These are phyloP conservation scores for Gryganskiella cystojenkinii DNA, from an alignment of 192 early-diverging fungal genomes.

Conservation along the genomic window DNA sequence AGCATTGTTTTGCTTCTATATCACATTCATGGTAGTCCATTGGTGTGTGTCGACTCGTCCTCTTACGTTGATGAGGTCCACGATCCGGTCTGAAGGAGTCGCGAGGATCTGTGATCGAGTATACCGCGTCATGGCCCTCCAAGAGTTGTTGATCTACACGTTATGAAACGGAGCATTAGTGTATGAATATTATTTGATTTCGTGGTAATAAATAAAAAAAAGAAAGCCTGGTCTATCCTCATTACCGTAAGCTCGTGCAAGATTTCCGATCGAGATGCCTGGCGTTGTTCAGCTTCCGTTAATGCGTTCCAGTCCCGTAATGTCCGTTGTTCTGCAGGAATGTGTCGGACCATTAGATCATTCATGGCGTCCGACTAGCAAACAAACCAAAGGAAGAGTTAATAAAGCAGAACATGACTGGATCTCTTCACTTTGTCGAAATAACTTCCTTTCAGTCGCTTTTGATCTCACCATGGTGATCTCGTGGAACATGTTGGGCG, in stretches of 20 bases:
- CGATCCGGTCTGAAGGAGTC: constrained; percentile 44
- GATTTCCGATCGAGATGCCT: constrained; percentile 45
- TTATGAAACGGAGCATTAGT: too few relatives aligned
- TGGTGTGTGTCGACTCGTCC: too few relatives aligned
- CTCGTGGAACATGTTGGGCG: constrained; percentile 57
- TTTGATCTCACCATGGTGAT: constrained; percentile 62
- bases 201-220: too few relatives aligned
- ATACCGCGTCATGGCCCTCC: constrained; percentile 59
- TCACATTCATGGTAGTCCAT: too few relatives aligned
- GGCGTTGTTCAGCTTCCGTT: constrained; percentile 45
- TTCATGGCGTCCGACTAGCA: constrained; percentile 57
- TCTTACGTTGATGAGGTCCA: constrained; percentile 57
- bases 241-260: constrained; percentile 52
- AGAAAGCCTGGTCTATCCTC: not conserved
- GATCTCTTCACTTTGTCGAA: too few relatives aligned
- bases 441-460: too few relatives aligned
- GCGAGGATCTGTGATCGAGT: constrained; percentile 55
- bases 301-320: constrained; percentile 48
- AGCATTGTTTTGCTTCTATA: too few relatives aligned
- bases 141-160: constrained; percentile 58
- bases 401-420: too few relatives aligned
- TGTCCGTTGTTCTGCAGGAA: constrained; percentile 58
- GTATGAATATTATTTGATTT: not conserved
- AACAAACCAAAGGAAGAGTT: too few relatives aligned
- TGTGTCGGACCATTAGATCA: constrained; percentile 55